Base-by-base conservation (phyloP, 495 filamentous ascomycete species). In the Rhypophila decipiens region DNA sequence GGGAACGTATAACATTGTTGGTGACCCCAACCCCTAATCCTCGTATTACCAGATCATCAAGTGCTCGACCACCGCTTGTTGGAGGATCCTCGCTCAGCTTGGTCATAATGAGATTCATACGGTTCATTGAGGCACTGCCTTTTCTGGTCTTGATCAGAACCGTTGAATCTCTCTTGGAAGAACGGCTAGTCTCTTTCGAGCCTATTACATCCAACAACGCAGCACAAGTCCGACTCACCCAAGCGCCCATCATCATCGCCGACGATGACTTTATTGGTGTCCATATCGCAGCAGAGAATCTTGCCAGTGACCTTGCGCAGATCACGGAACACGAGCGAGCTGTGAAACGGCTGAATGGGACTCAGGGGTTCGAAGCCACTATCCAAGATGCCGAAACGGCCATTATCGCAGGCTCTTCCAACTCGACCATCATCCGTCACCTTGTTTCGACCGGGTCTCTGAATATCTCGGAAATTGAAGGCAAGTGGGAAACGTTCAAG, bases 401-500 rank as follows among this genome's bases (percentile, higher is more conserved):
- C 4, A 82, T 83, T 45, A 74, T 85, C 43, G 70, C 72, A 18
- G 81, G 79, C 3, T 81, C 77, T 3, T 61, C 79, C 39, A 75
- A 74, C 19, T 74, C 74, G 29, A 77, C 75, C 1, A 56, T 63
- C 9, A 58, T 82, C 8, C 74, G 38, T 2, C 58, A 82, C 7
- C 52, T 76, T 5, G 39, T 51, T 1, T 49, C 51, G 1, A 60
- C 64, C 1, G 78, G 75, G 52, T 36, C 24, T 4, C 53, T 84
- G 24, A 66, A 79, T 52, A 65, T 71, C 15, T 61, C 64, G 2
- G 50, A 62, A 0, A 75, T 77, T 23, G 55, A 64, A 15, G 78
- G 77, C 0, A 72, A 77, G 53, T 85, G 80, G 78, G 82, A 86
- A 55, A 69, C 75, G 2, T 84, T 78, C 56, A 67, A 70, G 22